Percentiles rank a stretch among this genome's conserved stretches.
phyloP scores from a whole-genome alignment of 208 protist genomes.

The Wallacemonas sp. region DNA sequence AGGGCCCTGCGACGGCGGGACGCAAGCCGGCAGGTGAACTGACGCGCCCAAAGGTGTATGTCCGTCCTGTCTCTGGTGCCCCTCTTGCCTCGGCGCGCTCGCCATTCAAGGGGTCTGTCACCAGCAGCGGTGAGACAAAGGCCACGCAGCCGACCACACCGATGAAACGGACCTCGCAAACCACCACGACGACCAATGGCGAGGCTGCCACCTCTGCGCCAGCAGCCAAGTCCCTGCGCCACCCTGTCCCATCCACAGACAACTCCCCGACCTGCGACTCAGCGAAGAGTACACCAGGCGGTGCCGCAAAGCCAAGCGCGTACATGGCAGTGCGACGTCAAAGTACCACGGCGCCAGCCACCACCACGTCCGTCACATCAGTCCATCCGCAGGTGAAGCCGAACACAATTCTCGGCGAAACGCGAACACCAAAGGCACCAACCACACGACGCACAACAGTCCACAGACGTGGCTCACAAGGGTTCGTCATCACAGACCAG shows the following conservation, averaged over 20 bases:
- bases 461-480: not conserved
- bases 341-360: not conserved
- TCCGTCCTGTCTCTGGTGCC: not conserved
- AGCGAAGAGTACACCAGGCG: not conserved
- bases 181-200: not conserved
- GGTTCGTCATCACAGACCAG: no score
- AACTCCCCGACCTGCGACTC: not conserved
- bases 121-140: not conserved
- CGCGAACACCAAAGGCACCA: not conserved
- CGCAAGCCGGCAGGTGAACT: not conserved
- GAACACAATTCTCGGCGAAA: not conserved
- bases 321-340: slow-evolving; percentile 3
- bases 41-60: not conserved
- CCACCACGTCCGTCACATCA: not conserved
- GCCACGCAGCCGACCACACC: not conserved
- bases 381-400: not conserved
- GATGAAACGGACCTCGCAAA: not conserved
- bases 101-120: not conserved
- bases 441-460: slow-evolving; percentile 7
- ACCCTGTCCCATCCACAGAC: not conserved
- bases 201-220: not conserved
- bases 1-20: not conserved
- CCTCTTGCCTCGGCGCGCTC: not conserved
- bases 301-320: not conserved
- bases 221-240: not conserved